A percentile compares a stretch with the other conserved stretches of the same genome.
These are phyloP conservation scores for Climacium dendroides DNA, from an alignment of 225 moss, liverwort and hornwort species.

Conservation along the genomic window DNA sequence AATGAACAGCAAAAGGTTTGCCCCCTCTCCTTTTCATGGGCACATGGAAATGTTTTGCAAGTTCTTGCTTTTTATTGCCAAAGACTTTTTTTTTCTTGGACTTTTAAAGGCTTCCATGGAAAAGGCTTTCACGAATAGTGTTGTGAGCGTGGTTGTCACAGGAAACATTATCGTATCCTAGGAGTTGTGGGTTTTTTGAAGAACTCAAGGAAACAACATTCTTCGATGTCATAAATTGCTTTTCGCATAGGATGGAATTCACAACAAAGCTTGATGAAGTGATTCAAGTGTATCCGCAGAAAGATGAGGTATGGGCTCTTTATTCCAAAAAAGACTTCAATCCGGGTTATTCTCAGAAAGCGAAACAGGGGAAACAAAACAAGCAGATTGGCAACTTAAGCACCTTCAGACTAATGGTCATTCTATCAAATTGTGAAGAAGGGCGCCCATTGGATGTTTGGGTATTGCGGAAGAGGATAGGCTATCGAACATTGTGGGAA, in stretches of 20 bases:
- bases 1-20: conserved; percentile 9
- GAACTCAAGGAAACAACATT: conserved; percentile 1
- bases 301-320: conserved; percentile 42
- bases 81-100: neutral
- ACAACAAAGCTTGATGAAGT: neutral
- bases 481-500: conserved; percentile 43
- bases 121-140: neutral
- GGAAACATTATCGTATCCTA: neutral
- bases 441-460: neutral
- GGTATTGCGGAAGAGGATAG: conserved; percentile 23
- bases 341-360: neutral
- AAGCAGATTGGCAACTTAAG: neutral
- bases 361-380: neutral
- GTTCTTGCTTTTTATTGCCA: neutral
- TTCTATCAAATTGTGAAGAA: conserved; percentile 14
- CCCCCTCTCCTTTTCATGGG: neutral
- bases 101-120: neutral
- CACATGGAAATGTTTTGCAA: neutral
- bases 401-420: conserved; percentile 21
- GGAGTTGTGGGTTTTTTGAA: conserved; percentile 21
- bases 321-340: neutral
- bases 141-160: neutral
- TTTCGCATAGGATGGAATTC: conserved; percentile 32
- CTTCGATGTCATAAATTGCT: conserved; percentile 9
- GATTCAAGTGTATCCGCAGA: conserved; percentile 21